Evolutionary conservation across 345 rosid genomes (phyloP).

Genomic region (Lumnitzera racemosa): DNA sequence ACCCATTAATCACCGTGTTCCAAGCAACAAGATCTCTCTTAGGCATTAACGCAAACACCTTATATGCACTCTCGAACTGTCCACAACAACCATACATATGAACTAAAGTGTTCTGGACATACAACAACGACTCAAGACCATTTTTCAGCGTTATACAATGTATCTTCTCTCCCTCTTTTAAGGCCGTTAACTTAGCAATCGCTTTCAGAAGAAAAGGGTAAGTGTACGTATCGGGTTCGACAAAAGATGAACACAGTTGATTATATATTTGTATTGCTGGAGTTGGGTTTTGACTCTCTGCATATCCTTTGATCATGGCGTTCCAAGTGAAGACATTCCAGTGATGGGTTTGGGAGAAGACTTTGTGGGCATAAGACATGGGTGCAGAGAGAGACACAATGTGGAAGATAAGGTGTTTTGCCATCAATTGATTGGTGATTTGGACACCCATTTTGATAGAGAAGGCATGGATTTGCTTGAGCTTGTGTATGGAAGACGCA

Average conservation of each 20-base stretch:
- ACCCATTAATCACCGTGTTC: constrained; percentile 86
- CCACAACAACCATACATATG: constrained; percentile 53
- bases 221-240: constrained; percentile 72
- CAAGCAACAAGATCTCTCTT: constrained; percentile 74
- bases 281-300: constrained; percentile 44
- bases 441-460: constrained; percentile 57
- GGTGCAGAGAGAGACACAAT: constrained; percentile 53
- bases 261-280: constrained; percentile 47
- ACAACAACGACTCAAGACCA: constrained; percentile 62
- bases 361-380: constrained; percentile 46
- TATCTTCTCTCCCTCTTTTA: constrained; percentile 38
- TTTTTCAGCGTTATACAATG: constrained; percentile 43
- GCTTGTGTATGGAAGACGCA: constrained; percentile 36
- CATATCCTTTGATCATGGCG: constrained; percentile 75
- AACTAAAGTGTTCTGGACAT: constrained; percentile 61
- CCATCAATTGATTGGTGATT: constrained; percentile 28
- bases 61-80: constrained; percentile 32
- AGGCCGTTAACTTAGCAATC: constrained; percentile 41
- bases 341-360: constrained; percentile 36
- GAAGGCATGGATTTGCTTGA: constrained; percentile 66
- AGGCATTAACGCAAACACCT: constrained; percentile 58
- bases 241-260: constrained; percentile 30
- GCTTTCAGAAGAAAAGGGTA: constrained; percentile 83
- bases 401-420: constrained; percentile 52
- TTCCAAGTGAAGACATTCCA: constrained; percentile 68